A percentile compares a stretch with the other conserved stretches of the same genome.
Evolutionary conservation across 2,329 filamentous ascomycete genomes (phyloP).

Genomic region (Scytalidium lignicola): DNA sequence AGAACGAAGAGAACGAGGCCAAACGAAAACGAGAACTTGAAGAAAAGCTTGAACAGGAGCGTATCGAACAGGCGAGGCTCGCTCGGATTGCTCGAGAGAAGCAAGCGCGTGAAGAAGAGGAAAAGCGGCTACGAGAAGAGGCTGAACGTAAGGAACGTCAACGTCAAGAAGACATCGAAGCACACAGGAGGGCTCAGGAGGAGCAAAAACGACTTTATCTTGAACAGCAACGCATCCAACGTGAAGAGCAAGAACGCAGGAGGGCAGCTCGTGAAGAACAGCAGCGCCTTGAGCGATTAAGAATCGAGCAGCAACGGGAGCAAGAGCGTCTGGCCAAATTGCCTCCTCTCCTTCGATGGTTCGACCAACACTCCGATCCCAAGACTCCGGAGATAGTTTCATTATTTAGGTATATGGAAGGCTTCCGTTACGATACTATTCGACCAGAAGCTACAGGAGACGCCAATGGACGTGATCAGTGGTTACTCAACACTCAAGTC

Average conservation of each 20-base stretch:
- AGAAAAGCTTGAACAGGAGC: constrained; percentile 16
- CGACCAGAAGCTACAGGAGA: constrained; percentile 46
- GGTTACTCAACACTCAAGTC: constrained; percentile 60
- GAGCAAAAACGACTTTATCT: constrained; percentile 28
- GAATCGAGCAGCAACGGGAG: constrained; percentile 50
- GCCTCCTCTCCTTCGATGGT: constrained; percentile 56
- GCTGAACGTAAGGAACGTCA: constrained; percentile 21
- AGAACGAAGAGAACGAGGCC: constrained; percentile 10
- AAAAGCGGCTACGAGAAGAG: constrained; percentile 24
- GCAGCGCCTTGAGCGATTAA: constrained; percentile 40
- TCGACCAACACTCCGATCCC: constrained; percentile 47
- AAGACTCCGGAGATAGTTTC: constrained; percentile 45
- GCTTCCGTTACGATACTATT: constrained; percentile 61
- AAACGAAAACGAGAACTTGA: constrained; percentile 6
- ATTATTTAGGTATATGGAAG: constrained; percentile 52
- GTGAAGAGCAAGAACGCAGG: constrained; percentile 34
- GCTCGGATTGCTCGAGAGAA: constrained; percentile 21
- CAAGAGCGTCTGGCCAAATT: constrained; percentile 49
- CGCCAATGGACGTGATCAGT: constrained; percentile 56
- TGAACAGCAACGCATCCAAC: constrained; percentile 27
- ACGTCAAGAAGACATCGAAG: constrained; percentile 20
- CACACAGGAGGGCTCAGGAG: constrained; percentile 23
- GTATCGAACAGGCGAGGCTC: constrained; percentile 19
- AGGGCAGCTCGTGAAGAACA: constrained; percentile 31
- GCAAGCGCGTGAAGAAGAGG: constrained; percentile 29